Base-by-base conservation (phyloP, 2,329 filamentous ascomycete species). In the Diaporthe australafricana region DNA sequence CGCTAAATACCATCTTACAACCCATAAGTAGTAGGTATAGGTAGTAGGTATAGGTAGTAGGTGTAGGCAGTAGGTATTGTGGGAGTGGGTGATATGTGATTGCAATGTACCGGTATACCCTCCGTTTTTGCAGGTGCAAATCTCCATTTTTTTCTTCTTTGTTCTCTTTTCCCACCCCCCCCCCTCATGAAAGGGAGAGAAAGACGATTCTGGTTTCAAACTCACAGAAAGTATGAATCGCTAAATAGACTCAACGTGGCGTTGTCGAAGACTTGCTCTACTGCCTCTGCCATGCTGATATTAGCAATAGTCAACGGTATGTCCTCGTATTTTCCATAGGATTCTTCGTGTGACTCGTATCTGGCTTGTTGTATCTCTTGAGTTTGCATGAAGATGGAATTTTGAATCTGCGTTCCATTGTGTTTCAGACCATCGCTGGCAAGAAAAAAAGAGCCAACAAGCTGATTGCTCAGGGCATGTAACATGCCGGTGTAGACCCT, bases 181-280 rank as follows among this genome's bases (percentile, higher is more conserved):
- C n/a, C n/a, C n/a, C n/a, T n/a, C n/a, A n/a, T n/a, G n/a, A n/a
- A n/a, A n/a, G n/a, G n/a, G n/a, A n/a, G n/a, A n/a, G n/a, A n/a
- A n/a, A n/a, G n/a, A n/a, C n/a, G n/a, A n/a, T n/a, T n/a, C n/a
- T n/a, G n/a, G n/a, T n/a, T n/a, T n/a, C n/a, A n/a, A 5, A 63
- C 27, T 6, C 47, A 63, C 40, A 63, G 5, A 20, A 63, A 63
- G n/a, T 22, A 48, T 14, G 8, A 20, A 3, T 20, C 40, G n/a
- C 42, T 63, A 9, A 63, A 48, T 1, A 63, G 38, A 32, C 57
- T 63, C n/a, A 63, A 38, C 14, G 57, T 63, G 30, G 40, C 17
- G 30, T 47, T 63, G 25, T 12, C n/a, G 42, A 63, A 63, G 38
- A 48, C 30, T 22, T 63, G 32, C 20, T 63, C 42, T 32, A 63